Evolutionary conservation across 2,329 filamentous ascomycete species (phyloP), one percentile per base, ranked within the genome.

Genomic region (Chaetomiaceae sp.): DNA sequence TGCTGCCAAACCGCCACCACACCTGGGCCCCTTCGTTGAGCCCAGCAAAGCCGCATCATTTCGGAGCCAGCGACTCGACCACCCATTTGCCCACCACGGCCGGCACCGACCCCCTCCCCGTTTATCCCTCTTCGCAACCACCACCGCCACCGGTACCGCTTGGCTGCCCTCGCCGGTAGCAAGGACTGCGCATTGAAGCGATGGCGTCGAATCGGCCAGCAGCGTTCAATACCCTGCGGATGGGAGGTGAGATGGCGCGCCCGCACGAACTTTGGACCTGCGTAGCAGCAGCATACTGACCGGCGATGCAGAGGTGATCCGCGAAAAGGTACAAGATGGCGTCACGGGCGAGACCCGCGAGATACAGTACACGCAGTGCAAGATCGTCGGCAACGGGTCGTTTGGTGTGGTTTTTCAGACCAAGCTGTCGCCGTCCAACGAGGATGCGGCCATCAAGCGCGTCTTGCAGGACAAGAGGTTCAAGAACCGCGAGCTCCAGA

Each of bases 351-450:
- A 99, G 72, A 95, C 91, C 66, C 87, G 89, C 72, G 94, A 99
- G 67, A 84, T 99, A 75, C 90, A 95, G 71, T 99, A 99, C 74
- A 97, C 94, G 53, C 94, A 97, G 71, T 97, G 92, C 80, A 99
- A 99, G 78, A 97, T 99, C 67, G 94, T 99, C 45, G 94, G 94
- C 71, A 99, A 99, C 76, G 94, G 94, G 63, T 97, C 92, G 33
- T 99, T 99, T 65, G 94, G 94, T 61, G 92, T 99, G 47, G 94
- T 99, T 61, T 99, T 99, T 73, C 94, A 99, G 77, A 99, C 94
- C 54, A 97, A 97, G 78, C 82, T 99, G 66, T 92, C 92, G 57
- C 94, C 94, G n/a, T 94, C 89, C 60, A 92, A 92, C 60, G 94
- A 99, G 73, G 94, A 99, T 76, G 94, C 94, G 50, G 94, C 94